Percentiles rank a stretch among this genome's conserved stretches.
Evolutionary conservation across 139 green algal species (phyloP).

Genomic region (Marvania coccoides): DNA sequence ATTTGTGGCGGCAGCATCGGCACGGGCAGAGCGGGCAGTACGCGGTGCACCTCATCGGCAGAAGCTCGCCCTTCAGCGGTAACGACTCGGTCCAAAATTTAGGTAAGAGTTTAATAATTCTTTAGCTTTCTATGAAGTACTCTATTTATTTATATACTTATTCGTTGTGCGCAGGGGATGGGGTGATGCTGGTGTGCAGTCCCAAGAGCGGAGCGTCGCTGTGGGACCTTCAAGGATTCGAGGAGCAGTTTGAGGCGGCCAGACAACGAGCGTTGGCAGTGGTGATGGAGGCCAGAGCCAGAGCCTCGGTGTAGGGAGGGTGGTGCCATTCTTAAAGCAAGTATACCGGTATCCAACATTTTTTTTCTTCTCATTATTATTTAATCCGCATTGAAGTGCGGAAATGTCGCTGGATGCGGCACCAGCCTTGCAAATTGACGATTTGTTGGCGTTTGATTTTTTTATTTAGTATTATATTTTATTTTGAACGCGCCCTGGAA

Average conservation of each 20-base stretch:
- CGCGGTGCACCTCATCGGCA: slow-evolving; percentile 70
- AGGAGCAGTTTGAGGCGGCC: slow-evolving; percentile 46
- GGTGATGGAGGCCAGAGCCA: too few species aligned
- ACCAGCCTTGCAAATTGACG: too few species aligned
- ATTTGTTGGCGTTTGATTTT: too few species aligned
- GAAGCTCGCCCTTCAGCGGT: slow-evolving; percentile 71
- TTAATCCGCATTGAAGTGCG: too few species aligned
- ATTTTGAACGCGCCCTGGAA: too few species aligned
- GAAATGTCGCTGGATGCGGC: too few species aligned
- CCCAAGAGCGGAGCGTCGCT: slow-evolving; percentile 65
- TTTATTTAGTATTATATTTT: too few species aligned
- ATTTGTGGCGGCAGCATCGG: slow-evolving; percentile 53
- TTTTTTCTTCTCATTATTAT: too few species aligned
- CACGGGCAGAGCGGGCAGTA: background rate
- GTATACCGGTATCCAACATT: too few species aligned
- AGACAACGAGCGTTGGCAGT: slow-evolving; percentile 30
- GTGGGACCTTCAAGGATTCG: slow-evolving; percentile 68
- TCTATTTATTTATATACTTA: background rate
- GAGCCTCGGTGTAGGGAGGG: too few species aligned
- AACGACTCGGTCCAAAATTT: slow-evolving; percentile 45
- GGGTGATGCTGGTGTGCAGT: slow-evolving; percentile 51
- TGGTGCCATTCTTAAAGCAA: too few species aligned
- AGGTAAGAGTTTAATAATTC: too few species aligned
- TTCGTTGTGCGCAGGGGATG: background rate
- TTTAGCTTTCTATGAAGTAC: background rate